Evolutionary conservation across 1,139 yeast genomes (phyloP).

Genomic region (Protomyces inouyei): DNA sequence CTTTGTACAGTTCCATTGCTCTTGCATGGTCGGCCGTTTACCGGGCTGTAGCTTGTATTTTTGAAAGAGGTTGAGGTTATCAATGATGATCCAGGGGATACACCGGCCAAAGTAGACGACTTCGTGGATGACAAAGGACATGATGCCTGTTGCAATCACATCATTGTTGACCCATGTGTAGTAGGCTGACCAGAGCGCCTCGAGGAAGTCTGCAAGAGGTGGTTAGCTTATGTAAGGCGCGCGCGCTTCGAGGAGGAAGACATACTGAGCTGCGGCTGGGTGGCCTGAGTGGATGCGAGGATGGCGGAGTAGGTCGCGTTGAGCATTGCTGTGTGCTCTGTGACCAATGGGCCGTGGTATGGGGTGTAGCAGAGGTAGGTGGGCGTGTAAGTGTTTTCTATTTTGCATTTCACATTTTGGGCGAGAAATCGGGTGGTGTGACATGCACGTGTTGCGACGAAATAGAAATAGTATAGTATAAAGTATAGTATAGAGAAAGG

Average conservation of each 20-base stretch:
- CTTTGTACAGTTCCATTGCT: constrained; percentile 88
- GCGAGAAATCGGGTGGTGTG: not conserved
- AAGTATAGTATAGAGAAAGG: too few species aligned
- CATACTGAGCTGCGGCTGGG: constrained; percentile 25
- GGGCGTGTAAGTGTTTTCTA: too few species aligned
- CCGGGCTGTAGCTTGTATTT: constrained; percentile 76
- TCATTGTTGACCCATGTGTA: constrained; percentile 73
- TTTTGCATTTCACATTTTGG: too few species aligned
- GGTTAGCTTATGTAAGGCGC: not conserved
- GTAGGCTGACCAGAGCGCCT: constrained; percentile 79
- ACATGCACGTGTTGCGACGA: not conserved
- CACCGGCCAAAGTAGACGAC: constrained; percentile 80
- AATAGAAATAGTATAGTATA: too few species aligned
- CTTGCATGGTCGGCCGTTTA: constrained; percentile 68
- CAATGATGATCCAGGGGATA: constrained; percentile 80
- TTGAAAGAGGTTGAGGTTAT: constrained; percentile 67
- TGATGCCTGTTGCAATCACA: constrained; percentile 68
- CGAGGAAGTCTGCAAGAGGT: constrained; percentile 40
- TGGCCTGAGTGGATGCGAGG: constrained; percentile 10
- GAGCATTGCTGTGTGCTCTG: constrained; percentile 7
- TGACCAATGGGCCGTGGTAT: not conserved
- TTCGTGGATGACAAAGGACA: constrained; percentile 74
- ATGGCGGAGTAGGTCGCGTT: constrained; percentile 19
- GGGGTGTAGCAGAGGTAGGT: too few species aligned
- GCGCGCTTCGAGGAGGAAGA: too few species aligned